Evolutionary conservation across 202 grass and related monocot species (phyloP), one percentile per base, ranked within the genome.

Genomic region (Dendrocalamus latiflorus): DNA sequence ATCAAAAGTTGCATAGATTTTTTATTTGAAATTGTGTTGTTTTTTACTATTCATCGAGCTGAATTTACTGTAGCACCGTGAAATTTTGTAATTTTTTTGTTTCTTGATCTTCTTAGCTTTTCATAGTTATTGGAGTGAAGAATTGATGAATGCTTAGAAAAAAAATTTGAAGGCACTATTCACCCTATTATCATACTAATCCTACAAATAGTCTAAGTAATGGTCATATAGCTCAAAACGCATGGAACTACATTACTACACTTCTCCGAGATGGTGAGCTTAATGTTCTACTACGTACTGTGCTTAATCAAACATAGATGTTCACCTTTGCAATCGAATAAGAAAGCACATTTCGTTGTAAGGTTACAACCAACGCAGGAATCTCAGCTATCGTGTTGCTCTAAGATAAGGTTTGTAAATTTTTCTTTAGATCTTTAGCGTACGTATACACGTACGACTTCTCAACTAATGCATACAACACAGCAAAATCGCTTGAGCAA

Each of bases 401-500:
- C 57, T 39, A 44, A 42, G 47, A 47, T 42, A 65, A 16, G 11
- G 11, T 22, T 34, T 63, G 20, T 49, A 83, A 67, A 21, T 33
- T 84, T 47, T 47, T 53, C 21, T 30, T 20, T 53, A 43, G 65
- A 77, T 78, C 24, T 81, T 34, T 38, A 13, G 13, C 18, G 16
- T 21, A 26, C 72, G 26, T 39, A 68, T 25, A 1, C 13, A 50
- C 25, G 78, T 67, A 50, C 24, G 78, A 82, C 78, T 3, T 49
- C 16, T 77, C 59, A 86, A 82, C 74, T 50, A 44, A 66, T 73
- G 50, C 78, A 82, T 66, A 59, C 83, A 60, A 60, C 78, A 43
- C 78, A 82, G 74, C 58, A 43, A 73, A 78, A 68, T 83, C 60
- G 83, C 83, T 86, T 90, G 88, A 74, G 73, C 50, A 25, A 71